Evolutionary conservation across 73 alveolate species (phyloP).

Genomic region (Urostyla sp.): DNA sequence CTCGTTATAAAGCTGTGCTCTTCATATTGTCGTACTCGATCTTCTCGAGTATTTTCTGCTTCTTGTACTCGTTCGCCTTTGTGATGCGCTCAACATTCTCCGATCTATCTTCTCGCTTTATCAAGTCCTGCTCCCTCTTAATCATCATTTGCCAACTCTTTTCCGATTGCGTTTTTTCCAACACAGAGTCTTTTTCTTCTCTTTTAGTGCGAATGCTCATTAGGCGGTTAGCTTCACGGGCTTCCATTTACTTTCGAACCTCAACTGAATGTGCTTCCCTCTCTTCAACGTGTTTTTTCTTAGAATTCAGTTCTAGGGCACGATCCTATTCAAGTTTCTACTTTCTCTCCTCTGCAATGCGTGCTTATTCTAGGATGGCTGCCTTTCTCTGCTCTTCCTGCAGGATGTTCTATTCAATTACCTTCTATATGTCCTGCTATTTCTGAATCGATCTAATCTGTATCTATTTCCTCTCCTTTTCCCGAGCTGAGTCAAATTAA

Average conservation of each 20-base stretch:
- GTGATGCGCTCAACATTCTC: slow-evolving; percentile 47
- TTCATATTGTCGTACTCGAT: slow-evolving; percentile 24
- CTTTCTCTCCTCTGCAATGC: slow-evolving; percentile 46
- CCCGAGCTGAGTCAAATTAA: slow-evolving; percentile 32
- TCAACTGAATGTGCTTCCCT: slow-evolving; percentile 43
- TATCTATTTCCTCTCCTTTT: slow-evolving; percentile 25
- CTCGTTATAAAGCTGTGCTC: slow-evolving; percentile 1
- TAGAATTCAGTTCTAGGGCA: slow-evolving; percentile 6
- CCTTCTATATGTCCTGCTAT: slow-evolving; percentile 46
- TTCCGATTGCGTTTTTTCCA: slow-evolving; percentile 13
- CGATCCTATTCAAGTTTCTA: slow-evolving; percentile 1
- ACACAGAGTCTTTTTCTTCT: slow-evolving; percentile 16
- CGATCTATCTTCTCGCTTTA: slow-evolving; percentile 44
- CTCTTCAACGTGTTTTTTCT: slow-evolving; percentile 5
- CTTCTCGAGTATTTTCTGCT: slow-evolving; percentile 26
- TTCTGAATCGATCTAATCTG: not conserved
- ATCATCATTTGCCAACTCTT: slow-evolving; percentile 38
- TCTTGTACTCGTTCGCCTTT: slow-evolving; percentile 41
- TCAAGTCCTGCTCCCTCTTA: slow-evolving; percentile 45
- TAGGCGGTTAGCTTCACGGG: not conserved
- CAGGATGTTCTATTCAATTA: slow-evolving; percentile 31
- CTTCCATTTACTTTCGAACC: slow-evolving; percentile 57
- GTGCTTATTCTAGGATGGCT: not conserved
- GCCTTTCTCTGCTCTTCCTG: slow-evolving; percentile 53
- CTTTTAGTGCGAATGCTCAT: slow-evolving; percentile 14